phyloP scores from a whole-genome alignment of 129 eudicot species.

The Tagetes erecta region DNA sequence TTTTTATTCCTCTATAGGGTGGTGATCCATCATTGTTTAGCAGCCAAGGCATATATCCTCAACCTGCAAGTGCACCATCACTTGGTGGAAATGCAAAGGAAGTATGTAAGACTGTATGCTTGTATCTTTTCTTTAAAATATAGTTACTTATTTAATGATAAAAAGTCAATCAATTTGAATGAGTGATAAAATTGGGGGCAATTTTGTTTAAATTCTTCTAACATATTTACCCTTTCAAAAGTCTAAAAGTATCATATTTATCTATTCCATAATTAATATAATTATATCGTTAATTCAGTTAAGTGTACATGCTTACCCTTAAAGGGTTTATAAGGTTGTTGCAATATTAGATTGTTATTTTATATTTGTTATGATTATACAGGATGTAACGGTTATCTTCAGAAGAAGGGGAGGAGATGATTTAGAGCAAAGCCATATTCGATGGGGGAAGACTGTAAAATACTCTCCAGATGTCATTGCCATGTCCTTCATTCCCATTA shows the following conservation, averaged over 20 bases:
- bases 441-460: slow-evolving; percentile 61
- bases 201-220: not conserved
- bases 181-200: not conserved
- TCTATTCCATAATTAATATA: not conserved
- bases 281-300: not conserved
- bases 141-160: not conserved
- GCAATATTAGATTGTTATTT: not conserved
- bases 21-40: slow-evolving; percentile 77
- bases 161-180: slow-evolving; percentile 3
- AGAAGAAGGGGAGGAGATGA: slow-evolving; percentile 82
- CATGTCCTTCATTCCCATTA: slow-evolving; percentile 60
- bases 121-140: slow-evolving; percentile 6
- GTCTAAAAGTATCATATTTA: not conserved
- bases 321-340: not conserved
- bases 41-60: slow-evolving; percentile 96
- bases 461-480: slow-evolving; percentile 65
- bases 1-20: slow-evolving; percentile 40
- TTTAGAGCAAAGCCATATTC: slow-evolving; percentile 64
- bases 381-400: slow-evolving; percentile 75
- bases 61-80: slow-evolving; percentile 69
- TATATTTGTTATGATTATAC: slow-evolving; percentile 8
- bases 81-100: slow-evolving; percentile 79
- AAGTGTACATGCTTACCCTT: not conserved
- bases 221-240: slow-evolving; percentile 2
- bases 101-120: slow-evolving; percentile 52